Conservation (phyloP, 768 basidiomycete species). For the Boletus insuetus region DNA sequence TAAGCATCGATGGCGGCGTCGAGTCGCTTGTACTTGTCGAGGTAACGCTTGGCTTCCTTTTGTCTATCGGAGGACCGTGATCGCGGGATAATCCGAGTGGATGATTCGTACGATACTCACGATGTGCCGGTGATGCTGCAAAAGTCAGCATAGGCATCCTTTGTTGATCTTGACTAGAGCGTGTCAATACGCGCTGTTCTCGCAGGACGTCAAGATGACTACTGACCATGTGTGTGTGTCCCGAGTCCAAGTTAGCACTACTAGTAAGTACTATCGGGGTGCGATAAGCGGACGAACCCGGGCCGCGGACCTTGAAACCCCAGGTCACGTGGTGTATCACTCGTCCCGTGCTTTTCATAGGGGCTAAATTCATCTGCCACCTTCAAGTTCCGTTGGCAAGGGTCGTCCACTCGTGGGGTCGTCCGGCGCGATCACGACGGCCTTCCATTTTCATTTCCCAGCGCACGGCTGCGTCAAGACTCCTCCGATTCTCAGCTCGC, state of each 20-base stretch:
- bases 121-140: constrained; percentile 65
- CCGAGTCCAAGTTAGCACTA: not conserved
- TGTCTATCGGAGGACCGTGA: constrained; percentile 21
- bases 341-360: not conserved
- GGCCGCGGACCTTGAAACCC: constrained; percentile 20
- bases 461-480: constrained; percentile 8
- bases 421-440: constrained; percentile 10
- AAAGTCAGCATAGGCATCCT: constrained; percentile 57
- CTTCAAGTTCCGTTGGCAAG: constrained; percentile 18
- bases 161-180: constrained; percentile 25
- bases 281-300: constrained; percentile 20
- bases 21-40: constrained; percentile 67
- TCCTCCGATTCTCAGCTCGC: constrained; percentile 10
- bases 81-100: not conserved
- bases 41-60: constrained; percentile 62
- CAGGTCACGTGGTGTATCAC: constrained; percentile 18
- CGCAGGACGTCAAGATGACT: too few species aligned
- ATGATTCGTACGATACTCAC: constrained; percentile 42
- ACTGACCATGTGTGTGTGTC: constrained; percentile 26
- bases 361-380: not conserved
- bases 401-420: constrained; percentile 8
- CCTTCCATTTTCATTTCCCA: constrained; percentile 21
- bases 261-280: not conserved
- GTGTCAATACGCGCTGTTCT: not conserved
- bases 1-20: constrained; percentile 75